Base-by-base conservation (phyloP, 2,329 filamentous ascomycete genomes). In the Penicillium vulpinum region DNA sequence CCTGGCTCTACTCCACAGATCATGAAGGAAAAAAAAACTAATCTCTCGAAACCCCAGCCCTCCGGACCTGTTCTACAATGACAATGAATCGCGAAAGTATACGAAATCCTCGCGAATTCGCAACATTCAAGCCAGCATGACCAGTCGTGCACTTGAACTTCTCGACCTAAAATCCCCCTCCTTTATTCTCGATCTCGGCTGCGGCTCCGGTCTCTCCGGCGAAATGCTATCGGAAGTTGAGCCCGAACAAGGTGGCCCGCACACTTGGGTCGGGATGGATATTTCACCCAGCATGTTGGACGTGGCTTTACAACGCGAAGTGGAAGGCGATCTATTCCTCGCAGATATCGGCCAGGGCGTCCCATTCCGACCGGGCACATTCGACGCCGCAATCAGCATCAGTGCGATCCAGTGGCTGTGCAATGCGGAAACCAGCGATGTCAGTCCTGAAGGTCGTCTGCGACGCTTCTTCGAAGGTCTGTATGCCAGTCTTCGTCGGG, bases 341-440 rank as follows among this genome's bases (percentile, higher is more conserved):
- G 91, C 92, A 4, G 94, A 99, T 70, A 96, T 97, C 49, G 94
- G 94, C 0, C 94, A 99, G 71, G 94, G 94, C 1, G 86, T 99
- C 0, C 94, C 94, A 0, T 99, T 99, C 73, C 87, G 94, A 16
- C 85, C 94, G 0, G 94, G 94, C 31, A 86, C 88, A 0, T 99
- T 99, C 71, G 94, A 99, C 73, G 94, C 93, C 0, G 94, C 94
- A 22, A 92, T 99, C 67, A 92, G 88, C 69, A 97, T 99, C 72
- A 91, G 87, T 65, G 94, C 94, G 0, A 89, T 99, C n/a, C 94
- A 99, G 75, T 99, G 94, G 94, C 82, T 99, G 29, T 99, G 94
- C 75, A 97, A 96, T 74, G 94, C 93, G 39, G 94, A 97, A 74
- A 90, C 85, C 58, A 90, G 86, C 70, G 91, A 95, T 48, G 92